Percentiles rank a stretch among this genome's conserved stretches.
These are phyloP conservation scores for Claviceps arundinis DNA, from an alignment of 2,329 filamentous ascomycete genomes.

Conservation along the genomic window DNA sequence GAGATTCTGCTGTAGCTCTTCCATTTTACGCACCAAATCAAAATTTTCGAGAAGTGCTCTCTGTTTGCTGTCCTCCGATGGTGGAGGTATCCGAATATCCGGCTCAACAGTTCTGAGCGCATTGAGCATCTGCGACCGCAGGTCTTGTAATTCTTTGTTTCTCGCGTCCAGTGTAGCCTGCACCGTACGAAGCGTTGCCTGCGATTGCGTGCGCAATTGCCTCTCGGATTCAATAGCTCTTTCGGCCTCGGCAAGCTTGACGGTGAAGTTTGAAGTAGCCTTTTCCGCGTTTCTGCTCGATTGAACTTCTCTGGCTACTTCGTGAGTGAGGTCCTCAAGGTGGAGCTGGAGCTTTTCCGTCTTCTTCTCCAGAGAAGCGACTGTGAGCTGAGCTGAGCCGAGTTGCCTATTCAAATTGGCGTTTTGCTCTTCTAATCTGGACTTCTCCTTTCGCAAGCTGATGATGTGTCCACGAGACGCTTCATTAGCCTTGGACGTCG, in stretches of 20 bases:
- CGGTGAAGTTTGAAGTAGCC: conserved; percentile 61
- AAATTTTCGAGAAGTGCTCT: conserved; percentile 62
- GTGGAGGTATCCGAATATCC: conserved; percentile 49
- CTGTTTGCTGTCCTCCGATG: conserved; percentile 45
- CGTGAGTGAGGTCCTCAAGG: conserved; percentile 84
- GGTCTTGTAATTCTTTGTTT: conserved; percentile 67
- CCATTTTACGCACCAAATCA: conserved; percentile 73
- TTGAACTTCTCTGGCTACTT: conserved; percentile 82
- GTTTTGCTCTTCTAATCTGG: conserved; percentile 70
- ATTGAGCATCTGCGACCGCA: conserved; percentile 65
- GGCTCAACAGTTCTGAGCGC: conserved; percentile 83
- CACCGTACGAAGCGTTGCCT: conserved; percentile 69
- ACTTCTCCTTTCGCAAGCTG: conserved; percentile 70
- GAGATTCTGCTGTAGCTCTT: conserved; percentile 78
- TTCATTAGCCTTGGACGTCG: conserved; percentile 74
- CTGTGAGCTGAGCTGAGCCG: conserved; percentile 68
- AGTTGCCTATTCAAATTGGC: conserved; percentile 70
- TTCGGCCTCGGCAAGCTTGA: conserved; percentile 80
- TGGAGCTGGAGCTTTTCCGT: conserved; percentile 82
- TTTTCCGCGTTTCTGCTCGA: conserved; percentile 84
- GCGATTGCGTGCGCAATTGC: conserved; percentile 72
- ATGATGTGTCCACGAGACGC: conserved; percentile 64
- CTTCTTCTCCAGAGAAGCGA: conserved; percentile 81
- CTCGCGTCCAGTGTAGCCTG: conserved; percentile 67
- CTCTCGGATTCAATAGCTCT: conserved; percentile 82